A percentile compares a stretch with the other conserved stretches of the same genome.
phyloP scores from a whole-genome alignment of 208 protist genomes.

The Acanthamoeba castellanii region DNA sequence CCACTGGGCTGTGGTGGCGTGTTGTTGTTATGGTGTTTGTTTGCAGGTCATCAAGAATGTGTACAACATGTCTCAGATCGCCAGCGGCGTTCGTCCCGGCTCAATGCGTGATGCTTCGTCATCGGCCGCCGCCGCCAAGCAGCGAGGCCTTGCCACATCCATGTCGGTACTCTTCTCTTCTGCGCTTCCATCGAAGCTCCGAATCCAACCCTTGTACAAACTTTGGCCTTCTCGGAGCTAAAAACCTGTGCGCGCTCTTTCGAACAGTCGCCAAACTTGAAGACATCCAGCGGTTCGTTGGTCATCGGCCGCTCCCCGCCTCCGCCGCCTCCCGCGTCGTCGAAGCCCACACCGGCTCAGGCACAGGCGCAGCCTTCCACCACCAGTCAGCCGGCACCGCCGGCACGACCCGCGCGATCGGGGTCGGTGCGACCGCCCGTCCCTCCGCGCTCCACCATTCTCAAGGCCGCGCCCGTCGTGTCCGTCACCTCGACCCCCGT shows the following conservation, averaged over 20 bases:
- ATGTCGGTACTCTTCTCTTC: background rate
- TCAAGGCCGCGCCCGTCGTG: conserved; percentile 6
- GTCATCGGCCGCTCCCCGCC: background rate
- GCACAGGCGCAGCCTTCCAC: background rate
- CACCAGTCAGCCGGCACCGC: background rate
- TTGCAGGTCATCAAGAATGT: conserved; percentile 40
- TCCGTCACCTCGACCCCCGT: background rate
- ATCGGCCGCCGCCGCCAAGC: background rate
- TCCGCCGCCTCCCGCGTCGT: background rate
- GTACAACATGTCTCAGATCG: conserved; percentile 42
- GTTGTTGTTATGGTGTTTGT: background rate
- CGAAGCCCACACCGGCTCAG: background rate
- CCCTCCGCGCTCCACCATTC: background rate
- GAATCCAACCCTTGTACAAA: no score
- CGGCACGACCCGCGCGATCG: background rate
- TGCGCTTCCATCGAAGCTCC: background rate
- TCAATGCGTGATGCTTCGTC: conserved; percentile 3
- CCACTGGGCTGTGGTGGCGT: background rate
- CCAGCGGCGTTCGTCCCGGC: background rate
- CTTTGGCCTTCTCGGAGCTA: no score
- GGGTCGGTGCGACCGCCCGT: background rate
- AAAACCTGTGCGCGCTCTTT: no score
- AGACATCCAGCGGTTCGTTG: background rate
- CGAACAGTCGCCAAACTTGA: background rate
- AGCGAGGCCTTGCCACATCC: background rate